Base-by-base conservation (phyloP, 345 rosid species). In the Kandelia obovata region DNA sequence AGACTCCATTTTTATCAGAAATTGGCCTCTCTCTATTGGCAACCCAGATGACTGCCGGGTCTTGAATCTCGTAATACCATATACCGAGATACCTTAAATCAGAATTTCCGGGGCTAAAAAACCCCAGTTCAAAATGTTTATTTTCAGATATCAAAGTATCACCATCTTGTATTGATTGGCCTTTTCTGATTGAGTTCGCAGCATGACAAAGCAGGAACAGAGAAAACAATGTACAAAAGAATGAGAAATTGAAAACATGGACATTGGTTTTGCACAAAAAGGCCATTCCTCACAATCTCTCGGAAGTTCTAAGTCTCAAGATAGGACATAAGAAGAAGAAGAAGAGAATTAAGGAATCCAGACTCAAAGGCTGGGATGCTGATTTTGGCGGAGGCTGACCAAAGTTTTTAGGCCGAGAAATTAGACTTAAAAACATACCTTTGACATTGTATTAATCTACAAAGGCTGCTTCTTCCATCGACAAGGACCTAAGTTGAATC, bases 1-100 rank as follows among this genome's bases (percentile, higher is more conserved):
- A 73, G 67, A 70, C 73, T 17, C 96, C 97, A 15, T 61, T 72
- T 49, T 25, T 35, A 52, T 73, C 83, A 6, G 77, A 66, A 17
- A 92, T 63, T 5, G 98, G 88, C 2, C 0, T 70, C 2, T 82
- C 83, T 76, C 91, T 79, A 64, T 92, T 92, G 11, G 96, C 97
- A 8, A 89, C 83, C 96, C 97, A 89, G 1, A 88, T 80, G 32
- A 81, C 69, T 1, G 88, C 28, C 21, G 46, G 58, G 3, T 59
- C 71, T 10, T 80, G 77, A 58, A 65, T 73, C 61, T 75, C 67
- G 78, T 80, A 43, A 69, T 87, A 92, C 91, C 94, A 74, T 6
- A 92, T 84, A 20, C 97, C 96, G 2, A 89, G 72, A 70, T 82
- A 89, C 60, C 91, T 66, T 5, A 55, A 71, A 1, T 76, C 70